A percentile compares a stretch with the other conserved stretches of the same genome.
These are phyloP conservation scores for Tolypocladium capitatum DNA, from an alignment of 2,329 filamentous ascomycete genomes.

Conservation along the genomic window DNA sequence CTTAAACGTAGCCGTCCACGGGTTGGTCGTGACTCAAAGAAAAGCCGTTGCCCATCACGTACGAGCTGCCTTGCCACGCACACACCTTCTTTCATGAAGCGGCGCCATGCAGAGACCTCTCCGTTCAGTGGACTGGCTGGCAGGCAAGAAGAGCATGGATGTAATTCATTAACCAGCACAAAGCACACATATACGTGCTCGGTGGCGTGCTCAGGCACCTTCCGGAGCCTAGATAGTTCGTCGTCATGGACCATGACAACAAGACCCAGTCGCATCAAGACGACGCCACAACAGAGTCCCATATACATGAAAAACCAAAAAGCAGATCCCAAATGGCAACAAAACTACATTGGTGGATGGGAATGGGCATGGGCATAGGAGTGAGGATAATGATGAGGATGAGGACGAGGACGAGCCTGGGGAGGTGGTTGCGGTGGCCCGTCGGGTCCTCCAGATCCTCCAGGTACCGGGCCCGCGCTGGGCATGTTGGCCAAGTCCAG, in stretches of 20 bases:
- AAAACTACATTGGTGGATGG: not conserved
- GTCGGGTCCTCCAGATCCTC: not conserved
- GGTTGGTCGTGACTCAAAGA: too few species aligned
- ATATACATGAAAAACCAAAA: not conserved
- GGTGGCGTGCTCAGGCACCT: not conserved
- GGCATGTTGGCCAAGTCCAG: slow-evolving; percentile 4
- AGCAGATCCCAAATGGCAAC: not conserved
- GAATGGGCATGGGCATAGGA: not conserved
- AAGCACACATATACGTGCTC: not conserved
- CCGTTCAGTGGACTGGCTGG: not conserved
- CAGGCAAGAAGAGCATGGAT: not conserved
- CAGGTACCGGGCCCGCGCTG: not conserved
- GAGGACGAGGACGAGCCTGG: not conserved
- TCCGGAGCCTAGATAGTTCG: not conserved
- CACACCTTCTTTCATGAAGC: too few species aligned
- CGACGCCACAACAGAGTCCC: not conserved
- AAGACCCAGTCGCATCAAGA: not conserved
- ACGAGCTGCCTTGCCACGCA: too few species aligned
- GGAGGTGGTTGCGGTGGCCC: not conserved
- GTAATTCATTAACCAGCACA: not conserved
- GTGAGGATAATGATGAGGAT: not conserved
- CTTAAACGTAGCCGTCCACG: too few species aligned
- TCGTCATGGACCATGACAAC: not conserved
- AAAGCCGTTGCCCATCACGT: too few species aligned
- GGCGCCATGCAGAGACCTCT: not conserved